A percentile compares a stretch with the other conserved stretches of the same genome.
phyloP scores from a whole-genome alignment of 2,329 filamentous ascomycete species.

The Neocucurbitaria cava region DNA sequence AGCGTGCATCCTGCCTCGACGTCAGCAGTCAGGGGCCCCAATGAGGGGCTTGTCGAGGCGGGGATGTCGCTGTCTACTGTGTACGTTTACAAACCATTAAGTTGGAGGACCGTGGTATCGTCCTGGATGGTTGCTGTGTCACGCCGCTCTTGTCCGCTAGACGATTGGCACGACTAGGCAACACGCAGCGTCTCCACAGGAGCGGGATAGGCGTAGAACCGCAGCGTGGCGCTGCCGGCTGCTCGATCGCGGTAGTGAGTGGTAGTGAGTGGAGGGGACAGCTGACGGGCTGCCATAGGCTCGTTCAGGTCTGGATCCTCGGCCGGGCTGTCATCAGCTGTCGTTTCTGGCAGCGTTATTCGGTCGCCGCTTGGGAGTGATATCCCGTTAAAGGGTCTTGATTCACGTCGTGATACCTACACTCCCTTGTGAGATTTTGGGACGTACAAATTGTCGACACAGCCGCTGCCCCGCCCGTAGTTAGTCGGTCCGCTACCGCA shows the following conservation, averaged over 20 bases:
- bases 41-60: background rate
- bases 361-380: slow-evolving; percentile 1
- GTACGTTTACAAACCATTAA: no score
- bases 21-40: background rate
- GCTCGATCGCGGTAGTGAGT: slow-evolving; percentile 1
- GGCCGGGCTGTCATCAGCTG: slow-evolving; percentile 17
- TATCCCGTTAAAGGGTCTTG: slow-evolving; percentile 11
- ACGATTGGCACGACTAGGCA: background rate
- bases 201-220: slow-evolving; percentile 1
- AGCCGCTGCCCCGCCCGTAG: slow-evolving; percentile 20
- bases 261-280: slow-evolving; percentile 5
- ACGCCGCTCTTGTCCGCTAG: background rate
- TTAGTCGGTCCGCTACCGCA: background rate
- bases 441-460: slow-evolving; percentile 6
- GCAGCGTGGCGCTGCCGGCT: slow-evolving; percentile 1
- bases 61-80: background rate
- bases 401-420: slow-evolving; percentile 12
- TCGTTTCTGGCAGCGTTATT: slow-evolving; percentile 4
- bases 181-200: background rate
- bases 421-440: background rate
- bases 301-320: slow-evolving; percentile 11
- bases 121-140: background rate
- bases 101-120: background rate
- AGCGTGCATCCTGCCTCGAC: background rate
- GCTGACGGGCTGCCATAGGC: slow-evolving; percentile 8